Percentiles rank a stretch among this genome's conserved stretches.
These are phyloP conservation scores for Acanthochlamys bracteata DNA, from an alignment of 106 monocot genomes.

Conservation along the genomic window DNA sequence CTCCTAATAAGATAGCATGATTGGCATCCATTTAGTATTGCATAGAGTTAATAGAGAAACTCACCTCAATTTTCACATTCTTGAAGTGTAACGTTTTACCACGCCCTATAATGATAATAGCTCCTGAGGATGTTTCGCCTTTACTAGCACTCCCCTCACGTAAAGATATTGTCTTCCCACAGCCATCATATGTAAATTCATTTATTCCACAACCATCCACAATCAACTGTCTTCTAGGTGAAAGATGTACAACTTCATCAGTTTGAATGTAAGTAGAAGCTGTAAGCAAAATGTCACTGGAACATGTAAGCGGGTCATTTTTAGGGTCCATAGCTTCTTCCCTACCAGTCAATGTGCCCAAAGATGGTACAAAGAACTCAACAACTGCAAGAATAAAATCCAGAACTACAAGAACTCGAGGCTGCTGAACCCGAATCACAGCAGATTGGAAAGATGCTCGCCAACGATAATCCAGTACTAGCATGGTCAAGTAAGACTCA, in stretches of 20 bases:
- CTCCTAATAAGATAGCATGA: no score
- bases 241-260: conserved; percentile 51
- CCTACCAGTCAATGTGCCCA: conserved; percentile 69
- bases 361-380: conserved; percentile 85
- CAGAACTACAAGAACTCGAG: conserved; percentile 81
- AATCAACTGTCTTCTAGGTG: conserved; percentile 70
- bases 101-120: conserved; percentile 69
- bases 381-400: conserved; percentile 87
- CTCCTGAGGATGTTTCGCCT: conserved; percentile 27
- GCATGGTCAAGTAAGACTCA: conserved; percentile 75
- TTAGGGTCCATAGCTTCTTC: conserved; percentile 67
- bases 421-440: conserved; percentile 86
- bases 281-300: conserved; percentile 62
- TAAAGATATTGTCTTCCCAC: conserved; percentile 69
- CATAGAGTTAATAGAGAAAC: neutral
- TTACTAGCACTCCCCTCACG: conserved; percentile 54
- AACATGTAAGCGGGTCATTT: conserved; percentile 65
- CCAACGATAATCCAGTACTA: conserved; percentile 82
- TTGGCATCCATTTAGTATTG: neutral
- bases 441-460: conserved; percentile 74
- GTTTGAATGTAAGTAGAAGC: conserved; percentile 57
- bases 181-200: conserved; percentile 89
- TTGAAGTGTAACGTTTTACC: conserved; percentile 84
- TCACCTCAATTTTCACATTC: conserved; percentile 97
- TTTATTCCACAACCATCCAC: conserved; percentile 62